phyloP scores from a whole-genome alignment of 257 asterid species.

The Petrea volubilis region DNA sequence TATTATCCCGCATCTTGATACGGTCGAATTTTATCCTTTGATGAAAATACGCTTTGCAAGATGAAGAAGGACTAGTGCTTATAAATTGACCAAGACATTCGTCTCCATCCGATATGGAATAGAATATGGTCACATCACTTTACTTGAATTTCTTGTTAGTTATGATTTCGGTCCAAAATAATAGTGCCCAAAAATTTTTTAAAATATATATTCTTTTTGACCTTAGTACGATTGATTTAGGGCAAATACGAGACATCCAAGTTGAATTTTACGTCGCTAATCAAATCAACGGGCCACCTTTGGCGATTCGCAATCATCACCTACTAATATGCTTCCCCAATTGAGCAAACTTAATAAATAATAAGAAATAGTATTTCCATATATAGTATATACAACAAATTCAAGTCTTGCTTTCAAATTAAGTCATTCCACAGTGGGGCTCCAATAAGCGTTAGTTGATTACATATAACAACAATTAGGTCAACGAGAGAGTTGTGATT shows the following conservation, averaged over 20 bases:
- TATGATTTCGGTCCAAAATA: constrained; percentile 29
- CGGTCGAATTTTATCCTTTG: too few relatives aligned
- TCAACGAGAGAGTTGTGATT: too few relatives aligned
- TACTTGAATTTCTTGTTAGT: constrained; percentile 19
- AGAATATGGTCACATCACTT: too few relatives aligned
- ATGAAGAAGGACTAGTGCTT: too few relatives aligned
- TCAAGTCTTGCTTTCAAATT: too few relatives aligned
- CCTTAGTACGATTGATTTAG: constrained; percentile 18
- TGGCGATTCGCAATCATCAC: constrained; percentile 31
- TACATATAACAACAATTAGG: too few relatives aligned
- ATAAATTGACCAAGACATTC: too few relatives aligned
- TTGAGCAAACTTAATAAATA: neutral
- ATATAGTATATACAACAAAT: neutral
- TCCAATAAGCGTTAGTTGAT: too few relatives aligned
- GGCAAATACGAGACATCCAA: constrained; percentile 21
- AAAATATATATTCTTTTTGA: constrained; percentile 2
- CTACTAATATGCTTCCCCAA: constrained; percentile 29
- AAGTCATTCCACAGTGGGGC: too few relatives aligned
- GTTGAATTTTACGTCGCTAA: constrained; percentile 30
- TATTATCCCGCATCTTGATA: too few relatives aligned
- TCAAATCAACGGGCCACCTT: constrained; percentile 29
- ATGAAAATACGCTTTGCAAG: too few relatives aligned
- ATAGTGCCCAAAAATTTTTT: neutral
- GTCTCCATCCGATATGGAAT: too few relatives aligned
- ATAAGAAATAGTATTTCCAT: neutral